These are phyloP conservation scores for Citrus medica DNA, from an alignment of 345 rosid species.

Conservation along the genomic window DNA sequence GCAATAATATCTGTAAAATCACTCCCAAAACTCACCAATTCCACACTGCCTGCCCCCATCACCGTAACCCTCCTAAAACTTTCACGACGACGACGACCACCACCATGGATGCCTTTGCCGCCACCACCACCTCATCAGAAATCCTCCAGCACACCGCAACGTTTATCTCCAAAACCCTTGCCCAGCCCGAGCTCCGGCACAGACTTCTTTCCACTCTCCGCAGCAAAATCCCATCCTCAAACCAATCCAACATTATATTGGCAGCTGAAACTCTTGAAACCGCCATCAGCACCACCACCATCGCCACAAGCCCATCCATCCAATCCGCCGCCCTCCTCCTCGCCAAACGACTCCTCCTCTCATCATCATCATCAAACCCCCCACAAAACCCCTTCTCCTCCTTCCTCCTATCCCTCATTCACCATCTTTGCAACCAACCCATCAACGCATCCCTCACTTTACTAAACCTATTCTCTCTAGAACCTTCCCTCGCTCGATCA, in stretches of 20 bases:
- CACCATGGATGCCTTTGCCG: background rate
- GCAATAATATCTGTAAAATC: background rate
- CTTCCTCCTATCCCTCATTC: slow-evolving; percentile 47
- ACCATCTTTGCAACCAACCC: slow-evolving; percentile 41
- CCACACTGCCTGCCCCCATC: background rate
- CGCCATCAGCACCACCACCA: slow-evolving; percentile 30
- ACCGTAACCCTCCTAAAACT: background rate
- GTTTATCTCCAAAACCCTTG: slow-evolving; percentile 37
- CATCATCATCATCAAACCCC: slow-evolving; percentile 10
- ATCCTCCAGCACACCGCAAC: slow-evolving; percentile 39
- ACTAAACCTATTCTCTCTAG: slow-evolving; percentile 36
- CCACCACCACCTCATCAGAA: slow-evolving; percentile 22
- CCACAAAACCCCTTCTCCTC: slow-evolving; percentile 31
- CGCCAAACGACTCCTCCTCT: slow-evolving; percentile 45
- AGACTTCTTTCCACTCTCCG: slow-evolving; percentile 35
- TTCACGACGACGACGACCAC: slow-evolving; percentile 5
- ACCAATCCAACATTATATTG: slow-evolving; percentile 22
- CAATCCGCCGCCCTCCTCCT: slow-evolving; percentile 46
- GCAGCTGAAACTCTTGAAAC: slow-evolving; percentile 49
- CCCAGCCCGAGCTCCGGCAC: slow-evolving; percentile 46
- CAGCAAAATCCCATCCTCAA: slow-evolving; percentile 14
- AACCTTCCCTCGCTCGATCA: slow-evolving; percentile 48
- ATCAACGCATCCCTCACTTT: slow-evolving; percentile 34
- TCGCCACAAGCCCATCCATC: background rate
- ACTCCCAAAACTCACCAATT: background rate